Percentiles rank a stretch among this genome's conserved stretches.
phyloP scores from a whole-genome alignment of 768 basidiomycete genomes.

The Candolleomyces efflorescens region DNA sequence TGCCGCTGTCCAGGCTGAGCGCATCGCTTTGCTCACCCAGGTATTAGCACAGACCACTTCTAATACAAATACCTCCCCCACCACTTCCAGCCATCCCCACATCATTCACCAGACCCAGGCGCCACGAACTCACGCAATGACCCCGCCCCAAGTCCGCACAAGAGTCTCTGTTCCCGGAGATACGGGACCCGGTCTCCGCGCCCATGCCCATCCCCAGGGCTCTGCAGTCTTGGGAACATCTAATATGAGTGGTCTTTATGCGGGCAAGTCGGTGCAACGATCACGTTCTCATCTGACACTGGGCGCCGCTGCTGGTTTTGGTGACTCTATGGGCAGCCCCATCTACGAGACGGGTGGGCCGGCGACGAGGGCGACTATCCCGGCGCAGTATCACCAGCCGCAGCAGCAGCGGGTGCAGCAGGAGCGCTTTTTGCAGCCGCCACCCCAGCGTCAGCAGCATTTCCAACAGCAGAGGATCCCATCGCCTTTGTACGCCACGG shows the following conservation, averaged over 20 bases:
- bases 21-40: conserved; percentile 74
- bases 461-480: not conserved
- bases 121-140: conserved; percentile 40
- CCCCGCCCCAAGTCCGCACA: conserved; percentile 38
- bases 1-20: conserved; percentile 78
- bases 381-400: conserved; percentile 7
- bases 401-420: conserved; percentile 12
- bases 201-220: not conserved
- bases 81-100: conserved; percentile 13
- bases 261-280: not conserved
- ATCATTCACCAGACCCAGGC: not conserved
- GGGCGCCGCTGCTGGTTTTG: conserved; percentile 12
- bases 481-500: not conserved
- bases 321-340: conserved; percentile 33
- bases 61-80: conserved; percentile 5
- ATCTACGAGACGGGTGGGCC: conserved; percentile 60
- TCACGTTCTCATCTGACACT: not conserved
- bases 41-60: conserved; percentile 56
- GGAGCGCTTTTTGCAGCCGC: conserved; percentile 9
- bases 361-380: not conserved
- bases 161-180: not conserved
- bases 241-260: not conserved
- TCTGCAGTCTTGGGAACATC: not conserved
- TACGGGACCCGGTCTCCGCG: conserved; percentile 1
- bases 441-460: conserved; percentile 10